Base-by-base conservation (phyloP, 2,329 filamentous ascomycete genomes). In the Phyllosticta ampelicida region DNA sequence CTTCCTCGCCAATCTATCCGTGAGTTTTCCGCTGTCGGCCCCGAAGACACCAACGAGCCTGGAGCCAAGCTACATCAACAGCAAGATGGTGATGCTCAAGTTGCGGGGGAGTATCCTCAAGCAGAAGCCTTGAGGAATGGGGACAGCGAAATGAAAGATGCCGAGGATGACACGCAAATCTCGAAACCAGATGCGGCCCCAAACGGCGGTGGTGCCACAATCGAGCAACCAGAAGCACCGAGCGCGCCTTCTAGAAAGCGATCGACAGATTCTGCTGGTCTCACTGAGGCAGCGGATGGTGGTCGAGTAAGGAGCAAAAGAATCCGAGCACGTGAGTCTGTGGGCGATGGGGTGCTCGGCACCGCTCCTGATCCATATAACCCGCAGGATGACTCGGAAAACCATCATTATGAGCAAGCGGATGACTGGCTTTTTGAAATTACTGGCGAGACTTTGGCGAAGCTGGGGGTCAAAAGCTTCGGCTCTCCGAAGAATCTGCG, bases 291-390 rank as follows among this genome's bases (percentile, higher is more conserved):
- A 11, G 72, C 73, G 11, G 82, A 85, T 61, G 79, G 79, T 54
- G 77, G 78, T 19, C 76, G 83, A 53, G 72, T 74, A 11, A 82
- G 82, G 64, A 85, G 82, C 66, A 82, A 83, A 64, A 77, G 83
- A 36, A 78, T 83, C 18, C 78, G 82, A 55, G 80, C 81, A 28
- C 77, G 83, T 61, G 82, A 84, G 62, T 80, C 80, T 9, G 73
- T 78, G 54, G 74, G 73, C 6, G 80, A 82, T 29, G 68, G 69
- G 26, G 66, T 70, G 16, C 66, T 71, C 10, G 75, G 76, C 29
- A 70, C 72, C 5, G 77, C 79, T 44, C 75, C 78, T 19, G 81
- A 84, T 60, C 73, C 75, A 51, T 73, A 73, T 18, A 81, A 77
- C 65, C 77, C 55, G 20, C 53, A 80, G 63, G 78, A 78, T 60